Evolutionary conservation across 1,284 basidiomycete species (phyloP).

Genomic region (Filobasidium uniguttulatum): DNA sequence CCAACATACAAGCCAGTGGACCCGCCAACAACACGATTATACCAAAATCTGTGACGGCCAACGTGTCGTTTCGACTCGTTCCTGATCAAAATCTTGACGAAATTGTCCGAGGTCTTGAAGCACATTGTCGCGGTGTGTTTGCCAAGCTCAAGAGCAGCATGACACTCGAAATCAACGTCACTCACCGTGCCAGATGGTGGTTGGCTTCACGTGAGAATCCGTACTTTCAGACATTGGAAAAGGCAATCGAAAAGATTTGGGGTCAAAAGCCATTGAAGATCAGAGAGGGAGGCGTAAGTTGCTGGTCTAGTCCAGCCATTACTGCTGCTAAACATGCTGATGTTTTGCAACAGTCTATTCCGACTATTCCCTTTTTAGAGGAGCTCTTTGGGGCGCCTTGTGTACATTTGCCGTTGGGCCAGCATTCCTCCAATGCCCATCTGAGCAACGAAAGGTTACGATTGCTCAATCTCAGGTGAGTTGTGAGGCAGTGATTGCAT

Average conservation of each 20-base stretch:
- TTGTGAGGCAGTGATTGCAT: background rate
- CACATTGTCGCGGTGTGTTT: conserved; percentile 53
- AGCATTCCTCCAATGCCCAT: conserved; percentile 30
- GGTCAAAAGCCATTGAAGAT: conserved; percentile 68
- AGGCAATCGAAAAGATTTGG: conserved; percentile 73
- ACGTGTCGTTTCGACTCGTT: conserved; percentile 78
- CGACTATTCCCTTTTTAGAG: conserved; percentile 82
- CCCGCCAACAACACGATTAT: conserved; percentile 54
- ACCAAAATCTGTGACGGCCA: conserved; percentile 61
- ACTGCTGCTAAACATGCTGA: conserved; percentile 2
- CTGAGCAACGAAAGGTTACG: conserved; percentile 39
- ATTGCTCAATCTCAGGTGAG: conserved; percentile 36
- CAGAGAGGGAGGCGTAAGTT: conserved; percentile 76
- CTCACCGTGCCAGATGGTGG: conserved; percentile 92
- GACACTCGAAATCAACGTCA: conserved; percentile 47
- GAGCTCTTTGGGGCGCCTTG: conserved; percentile 55
- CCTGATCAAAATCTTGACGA: conserved; percentile 68
- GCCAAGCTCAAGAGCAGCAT: conserved; percentile 49
- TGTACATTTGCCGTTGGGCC: conserved; percentile 34
- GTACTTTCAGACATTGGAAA: conserved; percentile 72
- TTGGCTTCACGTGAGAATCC: conserved; percentile 65
- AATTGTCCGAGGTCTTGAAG: conserved; percentile 50
- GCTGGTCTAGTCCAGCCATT: conserved; percentile 2
- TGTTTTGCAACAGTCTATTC: conserved; percentile 42
- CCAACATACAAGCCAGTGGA: conserved; percentile 28